Percentiles rank a stretch among this genome's conserved stretches.
Conservation (phyloP, 164 flowering plant genomes). For the Magnolia sinica region DNA sequence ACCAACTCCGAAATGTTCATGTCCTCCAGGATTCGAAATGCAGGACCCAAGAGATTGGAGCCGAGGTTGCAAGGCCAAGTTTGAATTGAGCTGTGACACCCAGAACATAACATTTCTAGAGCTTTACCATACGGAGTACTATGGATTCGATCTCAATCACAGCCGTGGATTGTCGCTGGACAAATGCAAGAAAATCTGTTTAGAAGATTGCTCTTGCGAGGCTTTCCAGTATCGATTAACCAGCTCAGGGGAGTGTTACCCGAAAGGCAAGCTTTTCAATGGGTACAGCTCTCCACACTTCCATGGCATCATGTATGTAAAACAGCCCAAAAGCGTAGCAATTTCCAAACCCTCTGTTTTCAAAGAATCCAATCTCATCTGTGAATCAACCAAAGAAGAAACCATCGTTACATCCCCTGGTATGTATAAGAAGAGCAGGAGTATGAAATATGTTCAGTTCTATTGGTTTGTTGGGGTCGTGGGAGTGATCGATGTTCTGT, state of each 20-base stretch:
- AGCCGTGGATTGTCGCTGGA: neutral
- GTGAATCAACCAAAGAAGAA: neutral
- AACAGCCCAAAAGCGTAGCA: constrained; percentile 6
- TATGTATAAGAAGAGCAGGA: neutral
- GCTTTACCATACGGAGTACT: constrained; percentile 21
- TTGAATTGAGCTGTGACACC: neutral
- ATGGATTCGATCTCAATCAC: constrained; percentile 17
- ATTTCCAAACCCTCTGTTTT: constrained; percentile 1
- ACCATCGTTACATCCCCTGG: neutral
- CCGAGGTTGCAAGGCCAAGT: constrained; percentile 21
- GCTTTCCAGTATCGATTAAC: constrained; percentile 10
- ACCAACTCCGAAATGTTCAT: constrained; percentile 16
- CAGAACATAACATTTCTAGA: constrained; percentile 12
- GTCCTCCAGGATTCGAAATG: constrained; percentile 19
- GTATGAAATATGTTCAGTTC: neutral
- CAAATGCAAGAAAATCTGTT: constrained; percentile 14
- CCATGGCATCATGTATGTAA: constrained; percentile 19
- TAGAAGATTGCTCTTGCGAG: constrained; percentile 14
- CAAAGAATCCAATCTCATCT: neutral
- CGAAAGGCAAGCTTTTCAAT: constrained; percentile 11
- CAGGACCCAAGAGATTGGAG: constrained; percentile 20
- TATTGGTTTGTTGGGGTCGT: constrained; percentile 3
- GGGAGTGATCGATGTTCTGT: constrained; percentile 10
- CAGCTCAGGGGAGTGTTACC: constrained; percentile 16
- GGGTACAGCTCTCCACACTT: constrained; percentile 8